phyloP scores from a whole-genome alignment of 768 basidiomycete species.

The Trametes cingulata region DNA sequence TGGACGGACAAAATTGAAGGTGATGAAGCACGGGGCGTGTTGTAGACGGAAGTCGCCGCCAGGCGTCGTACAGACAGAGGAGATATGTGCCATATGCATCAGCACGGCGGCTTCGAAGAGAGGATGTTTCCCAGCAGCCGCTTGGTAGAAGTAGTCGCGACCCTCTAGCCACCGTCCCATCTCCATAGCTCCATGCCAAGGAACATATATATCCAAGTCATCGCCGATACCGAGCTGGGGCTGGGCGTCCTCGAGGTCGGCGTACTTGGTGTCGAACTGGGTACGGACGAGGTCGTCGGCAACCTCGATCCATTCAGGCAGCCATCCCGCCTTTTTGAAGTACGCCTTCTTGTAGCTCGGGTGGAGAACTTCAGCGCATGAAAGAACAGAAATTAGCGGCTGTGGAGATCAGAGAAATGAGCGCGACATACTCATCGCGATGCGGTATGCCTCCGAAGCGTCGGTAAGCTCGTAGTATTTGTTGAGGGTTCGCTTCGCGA shows the following conservation, averaged over 20 bases:
- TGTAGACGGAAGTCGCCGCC: too few relatives aligned
- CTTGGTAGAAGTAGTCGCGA: too few relatives aligned
- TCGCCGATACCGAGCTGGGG: too few relatives aligned
- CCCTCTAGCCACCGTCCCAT: too few relatives aligned
- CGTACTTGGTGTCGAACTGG: background rate
- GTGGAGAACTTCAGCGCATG: constrained; percentile 13
- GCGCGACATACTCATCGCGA: constrained; percentile 32
- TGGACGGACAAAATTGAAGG: too few relatives aligned
- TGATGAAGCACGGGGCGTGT: too few relatives aligned
- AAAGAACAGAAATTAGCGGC: background rate
- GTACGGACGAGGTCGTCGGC: background rate
- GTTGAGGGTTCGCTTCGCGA: background rate
- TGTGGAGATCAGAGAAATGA: background rate
- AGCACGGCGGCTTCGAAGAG: too few relatives aligned
- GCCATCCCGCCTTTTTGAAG: constrained; percentile 6
- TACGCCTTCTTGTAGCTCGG: constrained; percentile 12
- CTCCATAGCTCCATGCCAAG: too few relatives aligned
- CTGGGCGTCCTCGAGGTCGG: background rate
- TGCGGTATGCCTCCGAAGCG: constrained; percentile 23
- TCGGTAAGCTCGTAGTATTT: constrained; percentile 26
- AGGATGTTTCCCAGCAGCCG: too few relatives aligned
- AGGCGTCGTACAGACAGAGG: too few relatives aligned
- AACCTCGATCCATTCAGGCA: constrained; percentile 5
- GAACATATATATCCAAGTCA: too few relatives aligned
- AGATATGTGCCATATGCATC: too few relatives aligned